Percentiles rank a stretch among this genome's conserved stretches.
Evolutionary conservation across 495 filamentous ascomycete species (phyloP).

Genomic region (Annulohypoxylon nitens): DNA sequence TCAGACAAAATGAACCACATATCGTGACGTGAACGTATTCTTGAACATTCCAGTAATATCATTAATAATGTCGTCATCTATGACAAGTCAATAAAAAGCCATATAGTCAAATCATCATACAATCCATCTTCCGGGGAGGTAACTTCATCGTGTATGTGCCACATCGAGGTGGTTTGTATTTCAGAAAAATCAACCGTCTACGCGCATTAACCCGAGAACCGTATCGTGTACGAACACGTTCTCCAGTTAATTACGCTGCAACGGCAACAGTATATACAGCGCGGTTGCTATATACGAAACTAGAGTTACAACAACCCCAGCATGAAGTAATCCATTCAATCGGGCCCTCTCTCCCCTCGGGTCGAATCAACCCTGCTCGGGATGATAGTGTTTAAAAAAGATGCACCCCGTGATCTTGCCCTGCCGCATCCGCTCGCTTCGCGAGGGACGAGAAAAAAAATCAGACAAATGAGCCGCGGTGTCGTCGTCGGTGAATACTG

Average conservation of each 20-base stretch:
- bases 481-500: conserved; percentile 18
- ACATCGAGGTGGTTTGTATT: not conserved
- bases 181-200: conserved; percentile 4
- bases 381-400: not conserved
- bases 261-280: conserved; percentile 38
- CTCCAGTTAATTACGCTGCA: not conserved
- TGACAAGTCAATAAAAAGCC: not conserved
- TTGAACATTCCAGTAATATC: not conserved
- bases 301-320: conserved; percentile 33
- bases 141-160: not conserved
- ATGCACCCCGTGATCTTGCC: conserved; percentile 11
- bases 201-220: not conserved
- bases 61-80: not conserved
- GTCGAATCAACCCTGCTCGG: conserved; percentile 9
- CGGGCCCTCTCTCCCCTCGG: not conserved
- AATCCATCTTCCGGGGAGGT: not conserved
- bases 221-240: not conserved
- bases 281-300: conserved; percentile 42
- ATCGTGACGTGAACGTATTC: not conserved
- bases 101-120: not conserved
- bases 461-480: conserved; percentile 2
- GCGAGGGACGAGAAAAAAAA: not conserved
- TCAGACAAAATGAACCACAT: not conserved
- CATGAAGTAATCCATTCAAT: conserved; percentile 10
- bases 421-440: conserved; percentile 12